These are phyloP conservation scores for Mucuna pruriens DNA, from an alignment of 306 rosid genomes.

Conservation along the genomic window DNA sequence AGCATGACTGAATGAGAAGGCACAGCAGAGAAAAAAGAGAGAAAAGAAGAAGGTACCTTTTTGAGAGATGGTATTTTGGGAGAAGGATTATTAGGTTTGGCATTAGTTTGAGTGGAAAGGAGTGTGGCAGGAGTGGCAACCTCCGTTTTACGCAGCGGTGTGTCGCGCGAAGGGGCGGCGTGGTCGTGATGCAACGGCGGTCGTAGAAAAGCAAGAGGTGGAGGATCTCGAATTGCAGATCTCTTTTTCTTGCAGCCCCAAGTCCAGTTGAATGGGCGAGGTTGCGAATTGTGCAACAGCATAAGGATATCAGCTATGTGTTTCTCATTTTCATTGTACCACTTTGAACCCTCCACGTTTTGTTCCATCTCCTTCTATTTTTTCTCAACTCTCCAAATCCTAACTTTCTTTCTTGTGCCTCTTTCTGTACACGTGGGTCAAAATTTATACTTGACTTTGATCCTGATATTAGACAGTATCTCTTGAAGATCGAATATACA, in stretches of 20 bases:
- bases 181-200: background rate
- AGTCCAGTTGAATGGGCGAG: background rate
- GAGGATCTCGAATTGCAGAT: conserved; percentile 40
- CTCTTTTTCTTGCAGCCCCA: conserved; percentile 62
- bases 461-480: too few species aligned
- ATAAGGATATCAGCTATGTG: background rate
- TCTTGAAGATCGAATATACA: too few species aligned
- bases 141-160: conserved; percentile 28
- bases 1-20: too few species aligned
- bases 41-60: conserved; percentile 52
- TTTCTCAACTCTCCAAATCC: background rate
- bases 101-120: conserved; percentile 41
- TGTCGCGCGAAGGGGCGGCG: background rate
- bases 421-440: too few species aligned
- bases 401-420: too few species aligned
- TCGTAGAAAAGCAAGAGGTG: background rate
- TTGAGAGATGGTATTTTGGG: conserved; percentile 44
- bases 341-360: background rate
- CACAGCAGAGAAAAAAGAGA: background rate
- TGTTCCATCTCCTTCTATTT: background rate
- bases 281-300: background rate
- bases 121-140: conserved; percentile 49
- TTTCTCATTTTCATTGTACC: background rate
- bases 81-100: too few species aligned
- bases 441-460: background rate